Evolutionary conservation across 352 stramenopile species (phyloP).

Genomic region (Phytophthora niederhauseri): DNA sequence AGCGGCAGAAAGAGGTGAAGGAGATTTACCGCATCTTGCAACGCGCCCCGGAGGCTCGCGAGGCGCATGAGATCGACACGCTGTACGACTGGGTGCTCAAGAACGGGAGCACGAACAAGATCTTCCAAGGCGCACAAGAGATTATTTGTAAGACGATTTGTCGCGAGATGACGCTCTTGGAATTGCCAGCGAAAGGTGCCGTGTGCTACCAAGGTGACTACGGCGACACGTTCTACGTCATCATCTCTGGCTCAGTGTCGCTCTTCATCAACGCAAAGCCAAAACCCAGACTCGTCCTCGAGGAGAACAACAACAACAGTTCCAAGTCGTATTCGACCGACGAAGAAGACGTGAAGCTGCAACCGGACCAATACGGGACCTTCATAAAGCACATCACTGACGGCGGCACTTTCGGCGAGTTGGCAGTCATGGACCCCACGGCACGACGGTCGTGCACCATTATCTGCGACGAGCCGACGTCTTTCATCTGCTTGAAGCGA

Average conservation of each 20-base stretch:
- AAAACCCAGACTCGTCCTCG: constrained; percentile 31
- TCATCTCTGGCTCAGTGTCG: constrained; percentile 76
- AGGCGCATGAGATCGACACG: constrained; percentile 66
- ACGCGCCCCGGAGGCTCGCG: constrained; percentile 47
- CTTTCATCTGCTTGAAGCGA: constrained; percentile 88
- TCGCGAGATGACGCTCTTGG: constrained; percentile 84
- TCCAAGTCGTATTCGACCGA: constrained; percentile 12
- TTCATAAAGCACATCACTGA: constrained; percentile 84
- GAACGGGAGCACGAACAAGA: constrained; percentile 84
- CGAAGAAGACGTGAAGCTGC: constrained; percentile 34
- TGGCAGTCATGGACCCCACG: constrained; percentile 83
- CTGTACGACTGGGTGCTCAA: constrained; percentile 83
- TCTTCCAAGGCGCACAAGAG: constrained; percentile 83
- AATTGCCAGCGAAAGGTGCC: constrained; percentile 59
- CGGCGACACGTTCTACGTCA: constrained; percentile 82
- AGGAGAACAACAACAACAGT: constrained; percentile 25
- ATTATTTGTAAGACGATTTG: constrained; percentile 91
- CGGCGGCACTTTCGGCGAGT: constrained; percentile 79
- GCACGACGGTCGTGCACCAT: constrained; percentile 77
- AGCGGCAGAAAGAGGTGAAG: constrained; percentile 52
- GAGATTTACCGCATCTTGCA: constrained; percentile 64
- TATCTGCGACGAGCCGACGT: constrained; percentile 67
- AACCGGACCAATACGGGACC: constrained; percentile 55
- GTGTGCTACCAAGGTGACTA: constrained; percentile 88
- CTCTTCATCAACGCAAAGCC: constrained; percentile 76